Base-by-base conservation (phyloP, 768 basidiomycete genomes). In the Wakefieldia striispora region DNA sequence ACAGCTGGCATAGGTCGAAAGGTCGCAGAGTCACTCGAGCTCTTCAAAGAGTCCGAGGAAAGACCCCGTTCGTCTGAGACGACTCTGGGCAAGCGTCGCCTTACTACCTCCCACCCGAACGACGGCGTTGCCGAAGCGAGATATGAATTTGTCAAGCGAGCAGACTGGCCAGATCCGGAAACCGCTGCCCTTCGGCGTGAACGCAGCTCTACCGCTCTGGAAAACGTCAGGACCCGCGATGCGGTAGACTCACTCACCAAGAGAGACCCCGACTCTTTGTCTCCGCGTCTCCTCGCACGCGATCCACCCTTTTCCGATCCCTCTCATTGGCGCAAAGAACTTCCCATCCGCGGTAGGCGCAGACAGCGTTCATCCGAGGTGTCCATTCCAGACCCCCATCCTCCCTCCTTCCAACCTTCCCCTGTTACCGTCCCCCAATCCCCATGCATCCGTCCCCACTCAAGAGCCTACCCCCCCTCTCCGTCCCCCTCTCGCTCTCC, bases 91-190 rank as follows among this genome's bases (percentile, higher is more conserved):
- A 68, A 64, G 23, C 70, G 66, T 42, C 63, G 67, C 47, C 61
- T 63, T 31, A 63, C 66, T 23, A 62, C 70, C 7, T 67, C 65
- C 24, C 68, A 72, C 27, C 72, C 79, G 34, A 70, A 72, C 27
- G 71, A 74, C 24, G 78, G 81, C 51, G 82, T 88, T 38, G 78
- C 80, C 21, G 79, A 86, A 53, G 77, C 86, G 16, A 78, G 83
- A 61, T 90, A 82, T 61, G 81, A 90, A 72, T 90, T 89, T 58
- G 86, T 91, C 40, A 90, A 88, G 63, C 80, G 89, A 37, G 83
- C 90, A 14, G 89, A 88, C 56, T 91, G 90, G 90, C 87, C 86
- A 1, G 88, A 88, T 65, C 80, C 86, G 35, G 89, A 89, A 70
- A 73, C 80, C 6, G 85, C 82, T 47, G 85, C 83, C 17, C 72